Evolutionary conservation across 495 filamentous ascomycete species (phyloP).

Genomic region (Podospora appendiculata): DNA sequence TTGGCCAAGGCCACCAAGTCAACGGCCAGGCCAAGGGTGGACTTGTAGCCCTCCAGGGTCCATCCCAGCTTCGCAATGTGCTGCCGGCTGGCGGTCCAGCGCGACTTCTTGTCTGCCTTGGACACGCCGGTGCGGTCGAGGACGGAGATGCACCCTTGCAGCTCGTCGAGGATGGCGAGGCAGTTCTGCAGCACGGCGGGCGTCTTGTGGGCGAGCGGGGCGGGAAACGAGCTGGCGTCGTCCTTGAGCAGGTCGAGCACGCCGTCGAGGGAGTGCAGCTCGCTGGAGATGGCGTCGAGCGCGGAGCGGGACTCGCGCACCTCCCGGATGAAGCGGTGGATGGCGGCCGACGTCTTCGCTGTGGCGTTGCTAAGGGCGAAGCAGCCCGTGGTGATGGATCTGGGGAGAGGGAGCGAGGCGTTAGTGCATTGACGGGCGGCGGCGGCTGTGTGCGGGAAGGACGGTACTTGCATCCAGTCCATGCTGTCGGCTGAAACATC

Average conservation of each 20-base stretch:
- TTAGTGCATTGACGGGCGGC: no score
- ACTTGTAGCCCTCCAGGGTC: slow-evolving; percentile 31
- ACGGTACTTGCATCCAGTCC: slow-evolving; percentile 5
- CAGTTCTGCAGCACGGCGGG: slow-evolving; percentile 29
- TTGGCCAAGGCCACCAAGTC: slow-evolving; percentile 29
- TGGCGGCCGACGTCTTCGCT: slow-evolving; percentile 16
- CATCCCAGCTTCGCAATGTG: slow-evolving; percentile 26
- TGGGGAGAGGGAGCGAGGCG: slow-evolving; percentile 6
- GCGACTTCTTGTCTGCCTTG: slow-evolving; percentile 30
- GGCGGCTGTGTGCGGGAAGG: no score
- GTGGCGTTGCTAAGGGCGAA: slow-evolving; percentile 29
- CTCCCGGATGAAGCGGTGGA: slow-evolving; percentile 33
- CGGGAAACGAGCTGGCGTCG: slow-evolving; percentile 31
- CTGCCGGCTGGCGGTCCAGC: slow-evolving; percentile 29
- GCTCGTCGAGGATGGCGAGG: slow-evolving; percentile 24
- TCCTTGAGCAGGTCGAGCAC: slow-evolving; percentile 37
- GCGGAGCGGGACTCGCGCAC: slow-evolving; percentile 40
- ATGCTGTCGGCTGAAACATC: background rate
- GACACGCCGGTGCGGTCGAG: slow-evolving; percentile 22
- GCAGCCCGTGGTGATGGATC: slow-evolving; percentile 36
- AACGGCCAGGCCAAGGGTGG: slow-evolving; percentile 30
- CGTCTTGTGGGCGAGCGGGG: slow-evolving; percentile 27
- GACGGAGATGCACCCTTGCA: slow-evolving; percentile 24
- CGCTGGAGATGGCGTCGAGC: slow-evolving; percentile 36
- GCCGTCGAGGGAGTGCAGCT: slow-evolving; percentile 40